phyloP scores from a whole-genome alignment of 2,329 filamentous ascomycete genomes.

The Tolypocladium tropicale region DNA sequence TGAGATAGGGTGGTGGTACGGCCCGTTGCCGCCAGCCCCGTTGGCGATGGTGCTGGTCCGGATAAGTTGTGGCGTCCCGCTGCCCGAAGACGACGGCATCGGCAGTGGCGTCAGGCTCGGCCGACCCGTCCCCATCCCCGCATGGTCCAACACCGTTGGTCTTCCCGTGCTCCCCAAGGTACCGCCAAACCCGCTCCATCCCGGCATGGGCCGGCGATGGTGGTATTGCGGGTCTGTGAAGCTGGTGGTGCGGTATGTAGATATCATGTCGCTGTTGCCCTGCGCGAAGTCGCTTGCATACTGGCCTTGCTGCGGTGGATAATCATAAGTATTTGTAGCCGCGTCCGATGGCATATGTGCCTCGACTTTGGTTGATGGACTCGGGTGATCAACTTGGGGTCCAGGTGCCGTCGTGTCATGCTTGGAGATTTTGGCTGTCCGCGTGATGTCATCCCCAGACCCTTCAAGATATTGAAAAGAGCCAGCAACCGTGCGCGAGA shows the following conservation, averaged over 20 bases:
- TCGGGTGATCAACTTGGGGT: constrained; percentile 26
- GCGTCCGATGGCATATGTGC: constrained; percentile 25
- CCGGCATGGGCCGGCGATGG: constrained; percentile 21
- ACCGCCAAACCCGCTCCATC: constrained; percentile 34
- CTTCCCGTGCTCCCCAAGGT: constrained; percentile 30
- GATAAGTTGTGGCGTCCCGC: constrained; percentile 36
- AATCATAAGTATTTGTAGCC: constrained; percentile 35
- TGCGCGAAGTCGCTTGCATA: constrained; percentile 29
- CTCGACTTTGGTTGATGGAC: constrained; percentile 31
- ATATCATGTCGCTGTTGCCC: constrained; percentile 41
- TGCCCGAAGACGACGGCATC: constrained; percentile 29
- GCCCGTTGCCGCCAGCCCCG: constrained; percentile 25
- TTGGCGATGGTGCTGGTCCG: constrained; percentile 44
- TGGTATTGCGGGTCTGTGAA: constrained; percentile 40
- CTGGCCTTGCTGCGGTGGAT: constrained; percentile 31
- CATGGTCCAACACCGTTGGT: constrained; percentile 25
- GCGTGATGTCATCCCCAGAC: constrained; percentile 34
- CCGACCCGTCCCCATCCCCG: constrained; percentile 28
- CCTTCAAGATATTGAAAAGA: constrained; percentile 40
- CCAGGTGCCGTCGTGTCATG: constrained; percentile 26
- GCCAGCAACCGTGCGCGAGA: constrained; percentile 37
- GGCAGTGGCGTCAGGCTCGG: constrained; percentile 38
- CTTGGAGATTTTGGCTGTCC: constrained; percentile 24
- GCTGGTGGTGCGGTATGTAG: constrained; percentile 41
- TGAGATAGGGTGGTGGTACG: constrained; percentile 70